phyloP scores from a whole-genome alignment of 441 rosid species.

The Gossypium lobatum region DNA sequence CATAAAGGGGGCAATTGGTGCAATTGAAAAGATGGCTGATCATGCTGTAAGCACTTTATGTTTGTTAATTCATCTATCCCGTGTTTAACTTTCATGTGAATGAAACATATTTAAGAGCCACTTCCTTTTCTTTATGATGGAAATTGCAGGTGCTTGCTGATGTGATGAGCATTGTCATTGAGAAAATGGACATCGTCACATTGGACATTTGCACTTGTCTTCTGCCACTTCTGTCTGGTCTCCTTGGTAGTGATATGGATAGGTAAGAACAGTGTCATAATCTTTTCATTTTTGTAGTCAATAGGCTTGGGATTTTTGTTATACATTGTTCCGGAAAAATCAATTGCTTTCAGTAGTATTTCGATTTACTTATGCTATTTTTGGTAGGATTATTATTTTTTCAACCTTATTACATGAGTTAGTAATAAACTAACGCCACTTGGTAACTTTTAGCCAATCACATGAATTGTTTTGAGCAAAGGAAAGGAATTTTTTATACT shows the following conservation, averaged over 20 bases:
- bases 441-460: too few relatives aligned
- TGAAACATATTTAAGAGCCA: background rate
- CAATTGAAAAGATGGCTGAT: conserved; percentile 94
- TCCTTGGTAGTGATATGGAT: conserved; percentile 77
- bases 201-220: conserved; percentile 81
- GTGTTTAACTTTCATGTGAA: background rate
- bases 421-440: too few relatives aligned
- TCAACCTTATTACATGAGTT: too few relatives aligned
- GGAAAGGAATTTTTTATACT: too few relatives aligned
- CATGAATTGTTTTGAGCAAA: too few relatives aligned
- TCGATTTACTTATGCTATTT: background rate
- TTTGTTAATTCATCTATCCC: conserved; percentile 3
- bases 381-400: background rate
- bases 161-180: conserved; percentile 54
- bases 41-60: conserved; percentile 53
- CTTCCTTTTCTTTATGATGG: conserved; percentile 19
- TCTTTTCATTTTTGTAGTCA: background rate
- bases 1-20: conserved; percentile 63
- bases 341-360: background rate
- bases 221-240: conserved; percentile 68
- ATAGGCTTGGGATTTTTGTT: background rate
- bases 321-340: background rate
- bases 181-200: conserved; percentile 65
- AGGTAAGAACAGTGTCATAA: conserved; percentile 45
- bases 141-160: conserved; percentile 76